Evolutionary conservation across 1,284 basidiomycete genomes (phyloP), one percentile per base, ranked within the genome.

Genomic region (Sutorius eximius): DNA sequence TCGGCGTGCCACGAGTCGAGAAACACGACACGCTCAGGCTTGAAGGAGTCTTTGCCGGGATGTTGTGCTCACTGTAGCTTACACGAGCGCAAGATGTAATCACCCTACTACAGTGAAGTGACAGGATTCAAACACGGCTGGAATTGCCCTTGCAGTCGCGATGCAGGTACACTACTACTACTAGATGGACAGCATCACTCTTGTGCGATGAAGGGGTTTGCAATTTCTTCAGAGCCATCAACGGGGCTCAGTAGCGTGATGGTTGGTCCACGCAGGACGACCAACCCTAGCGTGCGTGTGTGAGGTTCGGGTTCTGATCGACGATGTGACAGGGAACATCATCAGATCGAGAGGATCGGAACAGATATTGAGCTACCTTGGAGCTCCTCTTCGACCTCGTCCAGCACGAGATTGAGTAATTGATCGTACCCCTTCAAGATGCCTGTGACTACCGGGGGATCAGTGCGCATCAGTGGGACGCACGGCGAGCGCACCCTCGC

Each of bases 341-440:
- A 50, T 64, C 30, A 57, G 53, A 60, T 63, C 45, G 55, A 43
- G 38, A 53, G 53, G 57, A 58, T 44, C 40, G 38, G 48, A 20
- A 63, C 55, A 55, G 55, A 29, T 18, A 54, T 20, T 51, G 33
- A 67, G 75, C 62, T 68, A 88, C 91, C 83, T 71, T 82, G 80
- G 9, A 93, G 53, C 24, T 83, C 77, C 71, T 95, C 94, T 63
- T 86, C 81, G 5, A 95, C 92, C 53, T 95, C 88, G 72, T 95
- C 94, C 52, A 96, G 82, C 47, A 96, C 96, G 53, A 99, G 85
- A 73, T 99, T 99, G 64, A 99, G 83, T 42, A 99, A 80, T 67
- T 98, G 95, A 74, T 99, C 97, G 68, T 88, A 98, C 13, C 96
- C 96, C 74, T 99, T 99, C 60, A 99, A 76, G 13, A 89, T 81